Evolutionary conservation across 345 rosid genomes (phyloP).

Genomic region (Syzygium aromaticum): DNA sequence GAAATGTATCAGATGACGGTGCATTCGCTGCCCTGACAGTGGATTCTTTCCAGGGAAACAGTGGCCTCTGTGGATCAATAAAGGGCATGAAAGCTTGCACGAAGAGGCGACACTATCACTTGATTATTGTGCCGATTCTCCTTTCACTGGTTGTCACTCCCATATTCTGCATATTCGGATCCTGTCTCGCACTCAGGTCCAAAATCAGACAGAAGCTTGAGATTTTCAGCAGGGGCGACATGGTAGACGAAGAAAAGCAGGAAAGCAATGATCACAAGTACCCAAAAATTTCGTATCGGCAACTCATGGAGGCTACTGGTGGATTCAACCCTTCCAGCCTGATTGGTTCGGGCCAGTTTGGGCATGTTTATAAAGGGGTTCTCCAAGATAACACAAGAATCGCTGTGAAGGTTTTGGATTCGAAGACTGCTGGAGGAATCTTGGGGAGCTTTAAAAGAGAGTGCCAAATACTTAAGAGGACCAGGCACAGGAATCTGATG

Average conservation of each 20-base stretch:
- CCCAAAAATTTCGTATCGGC: conserved; percentile 58
- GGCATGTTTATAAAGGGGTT: conserved; percentile 81
- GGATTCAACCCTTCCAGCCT: conserved; percentile 62
- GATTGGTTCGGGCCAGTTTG: conserved; percentile 77
- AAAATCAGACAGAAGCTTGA: conserved; percentile 29
- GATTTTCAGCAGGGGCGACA: conserved; percentile 16
- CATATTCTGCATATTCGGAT: conserved; percentile 37
- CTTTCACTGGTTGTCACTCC: conserved; percentile 41
- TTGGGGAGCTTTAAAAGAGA: conserved; percentile 72
- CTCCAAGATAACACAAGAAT: conserved; percentile 66
- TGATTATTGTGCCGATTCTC: conserved; percentile 42
- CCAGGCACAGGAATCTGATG: conserved; percentile 80
- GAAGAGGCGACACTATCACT: conserved; percentile 24
- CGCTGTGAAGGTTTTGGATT: conserved; percentile 74
- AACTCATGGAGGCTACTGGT: conserved; percentile 73
- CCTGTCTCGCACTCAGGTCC: conserved; percentile 29
- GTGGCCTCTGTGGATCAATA: conserved; percentile 62
- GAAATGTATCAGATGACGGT: conserved; percentile 57
- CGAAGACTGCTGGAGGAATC: conserved; percentile 33
- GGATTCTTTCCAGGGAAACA: conserved; percentile 66
- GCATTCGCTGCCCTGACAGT: conserved; percentile 43
- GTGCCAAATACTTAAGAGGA: conserved; percentile 63
- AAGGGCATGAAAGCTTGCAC: conserved; percentile 63
- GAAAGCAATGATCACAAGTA: conserved; percentile 34
- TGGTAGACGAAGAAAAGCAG: conserved; percentile 41